Evolutionary conservation across 2,329 filamentous ascomycete genomes (phyloP).

Genomic region (Penicillium sp.): DNA sequence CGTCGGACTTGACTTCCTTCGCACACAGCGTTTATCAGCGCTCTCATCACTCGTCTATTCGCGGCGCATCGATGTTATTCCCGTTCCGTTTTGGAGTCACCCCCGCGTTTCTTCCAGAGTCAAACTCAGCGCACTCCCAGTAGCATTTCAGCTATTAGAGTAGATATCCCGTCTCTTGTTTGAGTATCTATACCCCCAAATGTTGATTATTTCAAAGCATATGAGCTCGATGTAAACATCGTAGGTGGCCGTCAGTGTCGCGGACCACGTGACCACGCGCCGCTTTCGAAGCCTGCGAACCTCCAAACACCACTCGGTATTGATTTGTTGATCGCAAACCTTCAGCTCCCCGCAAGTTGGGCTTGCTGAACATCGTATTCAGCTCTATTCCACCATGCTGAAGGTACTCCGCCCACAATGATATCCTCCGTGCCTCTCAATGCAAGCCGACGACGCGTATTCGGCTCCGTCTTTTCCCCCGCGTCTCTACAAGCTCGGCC

Average conservation of each 20-base stretch:
- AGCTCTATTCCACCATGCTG: conserved; percentile 23
- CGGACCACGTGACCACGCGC: conserved; percentile 20
- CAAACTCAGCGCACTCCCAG: neutral
- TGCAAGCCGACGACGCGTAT: conserved; percentile 47
- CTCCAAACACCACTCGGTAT: neutral
- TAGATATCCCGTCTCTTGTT: conserved; percentile 1
- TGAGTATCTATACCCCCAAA: conserved; percentile 2
- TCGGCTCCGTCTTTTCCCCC: conserved; percentile 52
- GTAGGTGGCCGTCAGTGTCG: neutral
- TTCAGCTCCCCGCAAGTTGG: conserved; percentile 8
- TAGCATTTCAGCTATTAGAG: conserved; percentile 3
- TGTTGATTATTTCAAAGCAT: neutral
- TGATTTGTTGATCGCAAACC: neutral
- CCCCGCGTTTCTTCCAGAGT: neutral
- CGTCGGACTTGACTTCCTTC: conserved; percentile 1
- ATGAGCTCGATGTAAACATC: neutral
- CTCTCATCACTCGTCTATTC: neutral
- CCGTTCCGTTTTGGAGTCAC: neutral
- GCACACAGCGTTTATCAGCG: neutral
- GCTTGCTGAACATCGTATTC: neutral
- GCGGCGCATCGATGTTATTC: neutral
- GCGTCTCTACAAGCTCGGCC: conserved; percentile 43
- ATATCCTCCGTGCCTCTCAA: conserved; percentile 34
- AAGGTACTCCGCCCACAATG: conserved; percentile 31
- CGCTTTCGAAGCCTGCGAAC: conserved; percentile 1